A percentile compares a stretch with the other conserved stretches of the same genome.
Evolutionary conservation across 495 filamentous ascomycete species (phyloP).

Genomic region (Chaetomidium leptoderma): DNA sequence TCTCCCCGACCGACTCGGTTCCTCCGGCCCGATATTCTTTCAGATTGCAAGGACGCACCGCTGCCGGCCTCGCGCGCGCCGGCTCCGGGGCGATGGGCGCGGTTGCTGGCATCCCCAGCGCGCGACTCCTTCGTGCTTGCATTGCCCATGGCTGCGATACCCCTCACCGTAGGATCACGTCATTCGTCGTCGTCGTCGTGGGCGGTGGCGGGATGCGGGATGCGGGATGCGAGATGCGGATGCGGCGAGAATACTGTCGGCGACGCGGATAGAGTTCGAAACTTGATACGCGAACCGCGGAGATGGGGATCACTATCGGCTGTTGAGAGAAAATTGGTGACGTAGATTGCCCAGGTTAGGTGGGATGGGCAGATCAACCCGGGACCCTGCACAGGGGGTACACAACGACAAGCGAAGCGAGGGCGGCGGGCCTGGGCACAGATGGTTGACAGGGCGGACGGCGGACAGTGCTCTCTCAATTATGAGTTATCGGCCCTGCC

Average conservation of each 20-base stretch:
- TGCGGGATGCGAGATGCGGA: no score
- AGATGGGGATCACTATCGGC: background rate
- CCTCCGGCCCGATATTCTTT: constrained; percentile 24
- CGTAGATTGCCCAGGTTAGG: background rate
- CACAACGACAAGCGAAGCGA: constrained; percentile 9
- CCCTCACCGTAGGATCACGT: constrained; percentile 8
- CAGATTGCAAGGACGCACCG: constrained; percentile 21
- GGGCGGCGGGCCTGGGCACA: background rate
- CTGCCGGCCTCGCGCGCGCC: constrained; percentile 16
- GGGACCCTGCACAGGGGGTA: constrained; percentile 9
- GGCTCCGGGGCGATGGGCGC: constrained; percentile 21
- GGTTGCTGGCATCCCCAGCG: constrained; percentile 25
- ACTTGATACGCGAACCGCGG: background rate
- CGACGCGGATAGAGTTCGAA: background rate
- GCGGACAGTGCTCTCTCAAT: background rate
- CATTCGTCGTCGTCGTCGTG: constrained; percentile 13
- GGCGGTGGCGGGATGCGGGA: background rate
- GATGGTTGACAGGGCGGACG: background rate
- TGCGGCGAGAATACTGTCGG: background rate
- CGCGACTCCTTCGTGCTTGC: constrained; percentile 34
- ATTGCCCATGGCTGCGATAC: constrained; percentile 30
- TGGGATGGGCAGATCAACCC: constrained; percentile 6
- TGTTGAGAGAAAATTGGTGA: constrained; percentile 7
- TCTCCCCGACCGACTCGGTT: constrained; percentile 31
- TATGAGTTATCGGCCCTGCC: background rate